Percentiles rank a stretch among this genome's conserved stretches.
Conservation (phyloP, 192 early-diverging fungal species). For the Coemansia sp. region DNA sequence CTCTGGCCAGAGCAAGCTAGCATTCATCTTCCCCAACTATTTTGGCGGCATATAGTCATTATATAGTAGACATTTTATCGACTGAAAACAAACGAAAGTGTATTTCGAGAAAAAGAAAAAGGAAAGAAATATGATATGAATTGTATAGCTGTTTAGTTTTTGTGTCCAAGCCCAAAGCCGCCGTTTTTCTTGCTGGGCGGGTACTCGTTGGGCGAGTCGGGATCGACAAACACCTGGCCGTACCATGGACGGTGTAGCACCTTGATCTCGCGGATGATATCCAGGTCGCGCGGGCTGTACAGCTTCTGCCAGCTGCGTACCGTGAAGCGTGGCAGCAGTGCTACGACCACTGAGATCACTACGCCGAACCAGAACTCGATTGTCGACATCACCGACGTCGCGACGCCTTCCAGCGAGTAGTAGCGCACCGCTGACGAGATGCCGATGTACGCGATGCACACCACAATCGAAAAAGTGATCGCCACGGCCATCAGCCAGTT, state of each 20-base stretch:
- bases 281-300: constrained; percentile 65
- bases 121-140: too few relatives aligned
- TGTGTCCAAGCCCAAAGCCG: neutral
- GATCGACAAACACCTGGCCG: constrained; percentile 54
- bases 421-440: constrained; percentile 61
- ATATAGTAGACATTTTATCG: too few relatives aligned
- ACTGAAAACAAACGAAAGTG: too few relatives aligned
- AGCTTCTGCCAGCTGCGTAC: constrained; percentile 67
- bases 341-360: constrained; percentile 65
- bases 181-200: neutral
- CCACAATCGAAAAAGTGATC: constrained; percentile 63
- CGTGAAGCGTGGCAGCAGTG: constrained; percentile 69
- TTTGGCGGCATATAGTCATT: too few relatives aligned
- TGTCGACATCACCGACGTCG: constrained; percentile 61
- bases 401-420: constrained; percentile 71
- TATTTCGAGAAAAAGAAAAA: too few relatives aligned
- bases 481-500: constrained; percentile 71
- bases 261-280: constrained; percentile 64
- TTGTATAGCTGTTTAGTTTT: neutral
- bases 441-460: constrained; percentile 69
- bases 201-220: constrained; percentile 23
- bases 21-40: constrained; percentile 83
- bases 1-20: constrained; percentile 73
- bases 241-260: constrained; percentile 55
- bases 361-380: constrained; percentile 76